Evolutionary conservation across 2,329 filamentous ascomycete genomes (phyloP), one percentile per base, ranked within the genome.

Genomic region (Xylariales sp.): DNA sequence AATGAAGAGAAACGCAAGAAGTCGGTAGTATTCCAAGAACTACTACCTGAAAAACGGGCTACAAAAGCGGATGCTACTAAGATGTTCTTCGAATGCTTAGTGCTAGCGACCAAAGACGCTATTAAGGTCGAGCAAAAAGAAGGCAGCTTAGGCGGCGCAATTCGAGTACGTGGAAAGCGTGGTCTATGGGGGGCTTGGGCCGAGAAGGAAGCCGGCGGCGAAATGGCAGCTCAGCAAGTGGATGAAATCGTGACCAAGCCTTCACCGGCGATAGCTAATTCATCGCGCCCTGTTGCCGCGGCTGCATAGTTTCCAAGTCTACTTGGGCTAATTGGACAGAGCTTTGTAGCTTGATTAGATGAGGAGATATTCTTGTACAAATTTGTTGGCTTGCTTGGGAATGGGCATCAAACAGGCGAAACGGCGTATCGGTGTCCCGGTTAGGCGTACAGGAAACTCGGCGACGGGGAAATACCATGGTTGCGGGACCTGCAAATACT

Each of bases 141-240:
- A 69, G 87, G 87, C 14, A 76, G 86, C 45, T 87, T 98, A 32
- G 94, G 94, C 57, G 92, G 90, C 2, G 87, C 91, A 14, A 93
- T 99, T 76, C 87, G 91, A 66, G 92, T 99, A 66, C 87, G 93
- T 72, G 94, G 92, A 67, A 99, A 99, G 87, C 89, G 93, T 74
- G 95, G 93, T n/a, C 89, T 99, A 2, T 99, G 96, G 95, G 96
- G 95, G 60, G 90, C 91, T 45, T 99, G 96, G 96, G 96, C 96
- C 0, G 96, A 98, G 84, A 84, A 86, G 45, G 88, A 90, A 78
- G 88, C 88, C 52, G 88, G 88, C 66, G 88, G 88, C 57, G 87
- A 90, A 78, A 88, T 89, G 63, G 86, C 84, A 12, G 79, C 82
- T 66, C 81, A 87, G 55, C 80, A 84, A 67, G 81, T 84, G 72